Evolutionary conservation across 176 grass and related monocot species (phyloP), one percentile per base, ranked within the genome.

Genomic region (Bromus sterilis): DNA sequence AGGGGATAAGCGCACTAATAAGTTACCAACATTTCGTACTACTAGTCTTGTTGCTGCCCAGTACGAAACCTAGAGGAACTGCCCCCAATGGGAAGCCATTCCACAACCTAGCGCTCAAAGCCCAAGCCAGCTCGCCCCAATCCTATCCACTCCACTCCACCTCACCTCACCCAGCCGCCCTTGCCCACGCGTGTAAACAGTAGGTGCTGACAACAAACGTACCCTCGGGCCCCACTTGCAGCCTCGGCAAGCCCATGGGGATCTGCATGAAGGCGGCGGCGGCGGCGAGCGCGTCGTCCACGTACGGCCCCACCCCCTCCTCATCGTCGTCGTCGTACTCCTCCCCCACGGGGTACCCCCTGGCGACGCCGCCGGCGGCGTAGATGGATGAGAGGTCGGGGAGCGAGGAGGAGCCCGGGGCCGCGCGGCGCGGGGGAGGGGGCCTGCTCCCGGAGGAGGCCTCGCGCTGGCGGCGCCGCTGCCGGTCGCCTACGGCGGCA

Each of bases 181-280:
- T 56, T 37, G 9, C 55, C 49, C 69, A 68, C 87, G 85, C 73
- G 87, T 80, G 82, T 66, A 75, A 66, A 20, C 43, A 40, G 71
- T 69, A 8, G 25, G 41, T 26, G 57, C n/a, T 65, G 78, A 56
- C 71, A 30, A 73, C 75, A 79, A 71, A 86, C 86, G 63, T 91
- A 97, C 94, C 94, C 64, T 93, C 89, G 3, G 83, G 85, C 6
- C 87, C 80, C 87, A 93, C 84, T 39, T 94, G 89, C 74, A 94
- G 87, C 69, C 92, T 87, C 18, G 92, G 86, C 80, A 93, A 69
- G 10, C 92, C 95, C 55, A 56, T 33, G 39, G 92, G 94, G 14
- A 94, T 85, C 25, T 63, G 83, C 41, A 84, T 71, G 37, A 61
- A 29, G n/a, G 59, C 66, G 28, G 57, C 83, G 68, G 68, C 68